A percentile compares a stretch with the other conserved stretches of the same genome.
These are phyloP conservation scores for Fusarium sp. DNA, from an alignment of 2,329 filamentous ascomycete genomes.

Conservation along the genomic window DNA sequence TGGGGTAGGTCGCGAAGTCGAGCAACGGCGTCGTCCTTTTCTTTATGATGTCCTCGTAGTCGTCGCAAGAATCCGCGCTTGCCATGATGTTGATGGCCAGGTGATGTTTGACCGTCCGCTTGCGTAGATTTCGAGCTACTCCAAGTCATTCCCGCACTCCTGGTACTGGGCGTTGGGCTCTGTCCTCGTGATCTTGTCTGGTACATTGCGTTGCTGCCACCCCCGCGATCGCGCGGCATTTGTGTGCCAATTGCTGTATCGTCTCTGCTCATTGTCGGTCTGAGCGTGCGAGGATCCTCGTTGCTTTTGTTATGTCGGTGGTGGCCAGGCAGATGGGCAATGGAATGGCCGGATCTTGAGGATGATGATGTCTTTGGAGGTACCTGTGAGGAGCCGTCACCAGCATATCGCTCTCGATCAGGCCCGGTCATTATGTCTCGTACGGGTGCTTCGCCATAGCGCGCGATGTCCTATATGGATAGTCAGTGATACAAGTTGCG, in stretches of 20 bases:
- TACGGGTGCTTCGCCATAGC: conserved; percentile 82
- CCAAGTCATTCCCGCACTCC: conserved; percentile 63
- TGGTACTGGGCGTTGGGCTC: conserved; percentile 83
- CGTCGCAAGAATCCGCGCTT: conserved; percentile 65
- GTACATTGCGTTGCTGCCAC: conserved; percentile 59
- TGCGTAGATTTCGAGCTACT: conserved; percentile 61
- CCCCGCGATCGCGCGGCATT: conserved; percentile 63
- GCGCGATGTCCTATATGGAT: conserved; percentile 72
- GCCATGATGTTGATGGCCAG: conserved; percentile 61
- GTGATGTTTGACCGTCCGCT: conserved; percentile 69
- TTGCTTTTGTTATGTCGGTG: conserved; percentile 77
- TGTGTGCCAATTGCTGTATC: conserved; percentile 67
- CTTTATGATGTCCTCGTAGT: conserved; percentile 65
- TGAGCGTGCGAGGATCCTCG: conserved; percentile 72
- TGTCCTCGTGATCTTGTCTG: conserved; percentile 70
- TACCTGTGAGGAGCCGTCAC: conserved; percentile 59
- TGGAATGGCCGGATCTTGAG: conserved; percentile 67
- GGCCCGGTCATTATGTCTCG: conserved; percentile 75
- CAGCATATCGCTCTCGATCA: conserved; percentile 74
- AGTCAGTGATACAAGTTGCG: conserved; percentile 41
- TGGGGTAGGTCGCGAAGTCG: conserved; percentile 62
- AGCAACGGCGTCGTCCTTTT: conserved; percentile 56
- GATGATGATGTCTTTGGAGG: conserved; percentile 73
- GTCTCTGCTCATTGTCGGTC: conserved; percentile 81
- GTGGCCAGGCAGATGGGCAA: conserved; percentile 74